Conservation (phyloP, 805 yeast species). For the Saccharomycopsis amapae region DNA sequence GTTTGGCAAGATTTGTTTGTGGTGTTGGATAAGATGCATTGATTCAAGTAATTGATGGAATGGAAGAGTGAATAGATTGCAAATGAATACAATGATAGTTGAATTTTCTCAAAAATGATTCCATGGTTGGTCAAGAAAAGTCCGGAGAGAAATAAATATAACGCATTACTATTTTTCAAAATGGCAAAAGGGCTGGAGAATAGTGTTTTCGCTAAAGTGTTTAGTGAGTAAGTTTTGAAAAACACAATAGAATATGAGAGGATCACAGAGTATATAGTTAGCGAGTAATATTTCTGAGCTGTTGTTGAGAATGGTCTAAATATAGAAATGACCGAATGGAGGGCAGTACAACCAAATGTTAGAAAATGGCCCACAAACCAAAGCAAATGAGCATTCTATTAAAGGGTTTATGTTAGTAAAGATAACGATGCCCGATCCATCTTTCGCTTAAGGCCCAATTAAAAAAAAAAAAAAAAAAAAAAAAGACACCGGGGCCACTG, state of each 20-base stretch:
- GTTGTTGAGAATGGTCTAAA: slow-evolving; percentile 23
- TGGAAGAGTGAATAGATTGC: slow-evolving; percentile 60
- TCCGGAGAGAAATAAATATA: slow-evolving; percentile 45
- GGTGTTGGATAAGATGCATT: neutral
- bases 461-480: too few species aligned
- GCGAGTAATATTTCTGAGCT: slow-evolving; percentile 25
- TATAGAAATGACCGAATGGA: slow-evolving; percentile 38
- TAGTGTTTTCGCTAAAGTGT: slow-evolving; percentile 26
- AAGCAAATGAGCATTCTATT: slow-evolving; percentile 52
- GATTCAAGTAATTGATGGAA: slow-evolving; percentile 46
- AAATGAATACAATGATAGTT: slow-evolving; percentile 52
- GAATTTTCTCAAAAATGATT: slow-evolving; percentile 34
- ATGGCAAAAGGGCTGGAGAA: slow-evolving; percentile 30
- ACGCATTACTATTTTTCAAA: slow-evolving; percentile 42
- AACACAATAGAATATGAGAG: slow-evolving; percentile 58
- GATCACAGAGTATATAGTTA: slow-evolving; percentile 43
- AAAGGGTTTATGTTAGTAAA: slow-evolving; percentile 3
- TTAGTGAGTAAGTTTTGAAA: slow-evolving; percentile 36
- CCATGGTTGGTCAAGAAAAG: slow-evolving; percentile 37
- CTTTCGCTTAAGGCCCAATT: too few species aligned
- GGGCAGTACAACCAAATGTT: slow-evolving; percentile 37
- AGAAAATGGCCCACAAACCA: slow-evolving; percentile 62
- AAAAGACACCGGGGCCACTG: too few species aligned
- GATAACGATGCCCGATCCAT: too few species aligned
- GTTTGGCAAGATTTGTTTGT: slow-evolving; percentile 26